Conservation (phyloP, 1,284 basidiomycete genomes). For the Veloboletus limbatus region DNA sequence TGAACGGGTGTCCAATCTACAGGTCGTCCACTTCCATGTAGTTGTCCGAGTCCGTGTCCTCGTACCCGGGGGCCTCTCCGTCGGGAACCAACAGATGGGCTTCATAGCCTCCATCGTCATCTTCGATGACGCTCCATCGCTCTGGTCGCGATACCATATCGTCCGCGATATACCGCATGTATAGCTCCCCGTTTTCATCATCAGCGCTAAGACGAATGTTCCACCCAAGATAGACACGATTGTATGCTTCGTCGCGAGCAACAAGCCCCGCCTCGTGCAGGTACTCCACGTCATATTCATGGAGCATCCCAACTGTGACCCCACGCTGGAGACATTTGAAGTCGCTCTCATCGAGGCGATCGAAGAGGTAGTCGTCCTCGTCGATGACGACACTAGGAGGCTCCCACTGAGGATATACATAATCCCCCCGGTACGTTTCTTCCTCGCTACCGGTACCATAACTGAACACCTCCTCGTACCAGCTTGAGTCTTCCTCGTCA, state of each 20-base stretch:
- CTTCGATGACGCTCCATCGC: constrained; percentile 46
- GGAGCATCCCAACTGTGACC: constrained; percentile 56
- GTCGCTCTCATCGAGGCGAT: constrained; percentile 37
- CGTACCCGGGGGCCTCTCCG: constrained; percentile 44
- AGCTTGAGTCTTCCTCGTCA: constrained; percentile 32
- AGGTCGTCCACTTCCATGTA: constrained; percentile 34
- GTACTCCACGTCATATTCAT: constrained; percentile 54
- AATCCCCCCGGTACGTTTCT: constrained; percentile 37
- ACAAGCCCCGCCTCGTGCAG: constrained; percentile 50
- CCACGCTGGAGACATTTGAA: constrained; percentile 58
- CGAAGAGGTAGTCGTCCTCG: constrained; percentile 38
- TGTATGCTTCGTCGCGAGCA: constrained; percentile 39
- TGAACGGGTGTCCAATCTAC: constrained; percentile 9
- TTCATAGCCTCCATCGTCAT: constrained; percentile 38
- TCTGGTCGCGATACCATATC: constrained; percentile 50
- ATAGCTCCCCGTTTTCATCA: constrained; percentile 51
- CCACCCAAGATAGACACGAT: constrained; percentile 60
- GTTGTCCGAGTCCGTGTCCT: constrained; percentile 54
- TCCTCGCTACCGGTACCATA: constrained; percentile 38
- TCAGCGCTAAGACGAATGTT: constrained; percentile 50
- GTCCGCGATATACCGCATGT: constrained; percentile 45
- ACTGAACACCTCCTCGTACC: constrained; percentile 36
- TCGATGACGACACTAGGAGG: constrained; percentile 46
- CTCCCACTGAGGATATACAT: constrained; percentile 51
- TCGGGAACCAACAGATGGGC: constrained; percentile 47